A percentile compares a stretch with the other conserved stretches of the same genome.
These are phyloP conservation scores for Fusarium xylarioides DNA, from an alignment of 2,329 filamentous ascomycete genomes.

Conservation along the genomic window DNA sequence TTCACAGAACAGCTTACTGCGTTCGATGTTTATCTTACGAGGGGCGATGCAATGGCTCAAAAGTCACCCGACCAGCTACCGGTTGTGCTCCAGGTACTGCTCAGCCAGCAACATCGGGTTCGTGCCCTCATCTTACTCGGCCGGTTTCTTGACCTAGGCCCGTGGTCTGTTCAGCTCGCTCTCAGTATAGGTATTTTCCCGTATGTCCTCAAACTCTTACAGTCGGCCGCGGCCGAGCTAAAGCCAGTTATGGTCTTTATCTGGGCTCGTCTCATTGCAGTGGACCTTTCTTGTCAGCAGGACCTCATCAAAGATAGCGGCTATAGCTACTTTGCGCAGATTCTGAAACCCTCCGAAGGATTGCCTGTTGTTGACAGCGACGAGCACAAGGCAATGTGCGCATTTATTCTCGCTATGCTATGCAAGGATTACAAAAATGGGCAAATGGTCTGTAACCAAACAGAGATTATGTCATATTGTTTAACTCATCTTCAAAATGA, in stretches of 20 bases:
- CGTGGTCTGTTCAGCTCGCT: constrained; percentile 98
- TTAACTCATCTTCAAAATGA: constrained; percentile 83
- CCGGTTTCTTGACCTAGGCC: constrained; percentile 92
- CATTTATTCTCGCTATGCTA: constrained; percentile 96
- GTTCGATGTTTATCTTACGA: constrained; percentile 92
- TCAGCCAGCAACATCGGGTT: constrained; percentile 94
- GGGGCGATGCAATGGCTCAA: constrained; percentile 81
- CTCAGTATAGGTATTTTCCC: constrained; percentile 98
- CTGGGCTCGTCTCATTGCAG: constrained; percentile 94
- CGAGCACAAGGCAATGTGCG: constrained; percentile 98
- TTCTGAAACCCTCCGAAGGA: constrained; percentile 83
- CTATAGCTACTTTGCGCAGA: constrained; percentile 95
- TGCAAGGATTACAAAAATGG: constrained; percentile 95
- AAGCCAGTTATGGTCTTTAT: constrained; percentile 99
- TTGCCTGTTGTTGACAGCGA: constrained; percentile 88
- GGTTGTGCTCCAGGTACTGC: constrained; percentile 92
- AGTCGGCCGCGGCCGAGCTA: constrained; percentile 92
- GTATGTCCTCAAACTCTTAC: constrained; percentile 95
- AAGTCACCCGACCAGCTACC: constrained; percentile 94
- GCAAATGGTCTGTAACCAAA: constrained; percentile 89
- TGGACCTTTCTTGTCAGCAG: constrained; percentile 91
- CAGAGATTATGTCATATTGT: constrained; percentile 90
- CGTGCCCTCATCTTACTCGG: constrained; percentile 90
- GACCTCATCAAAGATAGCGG: constrained; percentile 97
- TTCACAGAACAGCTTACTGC: constrained; percentile 97